phyloP scores from a whole-genome alignment of 2,329 filamentous ascomycete genomes.

The Colletotrichum destructivum region DNA sequence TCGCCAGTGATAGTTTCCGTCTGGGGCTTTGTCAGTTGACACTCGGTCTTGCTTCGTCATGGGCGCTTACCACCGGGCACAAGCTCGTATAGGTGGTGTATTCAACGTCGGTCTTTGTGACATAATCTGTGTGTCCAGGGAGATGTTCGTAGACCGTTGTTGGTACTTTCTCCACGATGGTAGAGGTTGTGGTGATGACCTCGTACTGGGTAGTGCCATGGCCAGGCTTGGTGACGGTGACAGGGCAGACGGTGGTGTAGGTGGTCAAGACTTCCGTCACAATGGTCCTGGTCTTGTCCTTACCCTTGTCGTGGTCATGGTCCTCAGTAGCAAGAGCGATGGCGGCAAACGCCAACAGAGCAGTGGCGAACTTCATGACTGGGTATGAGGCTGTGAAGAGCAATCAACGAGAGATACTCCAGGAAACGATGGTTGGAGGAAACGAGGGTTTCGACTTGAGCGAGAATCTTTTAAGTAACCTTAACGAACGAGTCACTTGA shows the following conservation, averaged over 20 bases:
- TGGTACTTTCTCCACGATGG: conserved; percentile 50
- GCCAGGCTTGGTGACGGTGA: conserved; percentile 42
- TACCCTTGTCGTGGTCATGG: conserved; percentile 33
- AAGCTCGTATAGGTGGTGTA: conserved; percentile 62
- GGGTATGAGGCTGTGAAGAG: not conserved
- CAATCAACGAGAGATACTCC: conserved; percentile 27
- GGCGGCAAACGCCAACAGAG: conserved; percentile 39
- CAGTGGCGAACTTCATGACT: conserved; percentile 39
- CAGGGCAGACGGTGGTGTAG: conserved; percentile 32
- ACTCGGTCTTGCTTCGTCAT: not conserved
- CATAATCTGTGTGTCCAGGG: conserved; percentile 48
- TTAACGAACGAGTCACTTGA: conserved; percentile 44
- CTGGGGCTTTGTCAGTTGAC: conserved; percentile 1
- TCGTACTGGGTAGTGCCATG: conserved; percentile 44
- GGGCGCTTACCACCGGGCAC: conserved; percentile 53
- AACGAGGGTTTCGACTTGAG: conserved; percentile 30
- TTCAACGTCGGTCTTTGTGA: conserved; percentile 55
- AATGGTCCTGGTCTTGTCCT: conserved; percentile 38
- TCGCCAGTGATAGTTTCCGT: conserved; percentile 56
- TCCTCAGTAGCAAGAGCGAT: conserved; percentile 36
- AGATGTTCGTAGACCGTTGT: conserved; percentile 54
- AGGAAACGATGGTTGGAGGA: conserved; percentile 28
- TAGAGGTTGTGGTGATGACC: conserved; percentile 49
- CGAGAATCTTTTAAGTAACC: conserved; percentile 44
- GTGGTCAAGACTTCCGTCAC: conserved; percentile 19